phyloP scores from a whole-genome alignment of 805 yeast species.

The Lipomyces starkeyi region DNA sequence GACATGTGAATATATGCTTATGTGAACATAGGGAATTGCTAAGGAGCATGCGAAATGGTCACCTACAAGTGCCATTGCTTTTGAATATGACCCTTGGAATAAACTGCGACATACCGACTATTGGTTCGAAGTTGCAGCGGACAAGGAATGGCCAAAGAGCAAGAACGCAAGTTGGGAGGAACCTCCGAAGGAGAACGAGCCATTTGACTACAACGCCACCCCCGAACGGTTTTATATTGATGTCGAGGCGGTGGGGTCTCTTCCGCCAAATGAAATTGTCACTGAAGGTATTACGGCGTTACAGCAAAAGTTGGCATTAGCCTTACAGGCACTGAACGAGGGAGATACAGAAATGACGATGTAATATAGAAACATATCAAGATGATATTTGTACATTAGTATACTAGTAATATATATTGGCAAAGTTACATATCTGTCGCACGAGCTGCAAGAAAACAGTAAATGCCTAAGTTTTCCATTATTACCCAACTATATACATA shows the following conservation, averaged over 20 bases:
- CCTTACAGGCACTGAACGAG: slow-evolving; percentile 65
- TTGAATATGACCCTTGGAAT: slow-evolving; percentile 99
- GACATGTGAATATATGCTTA: background rate
- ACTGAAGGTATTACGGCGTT: slow-evolving; percentile 81
- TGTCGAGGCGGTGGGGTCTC: slow-evolving; percentile 89
- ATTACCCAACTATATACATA: background rate
- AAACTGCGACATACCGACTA: slow-evolving; percentile 92
- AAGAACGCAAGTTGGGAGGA: slow-evolving; percentile 95
- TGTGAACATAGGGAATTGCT: slow-evolving; percentile 36
- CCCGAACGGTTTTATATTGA: slow-evolving; percentile 85
- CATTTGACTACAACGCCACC: slow-evolving; percentile 81
- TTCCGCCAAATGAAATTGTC: slow-evolving; percentile 89
- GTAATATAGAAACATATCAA: slow-evolving; percentile 10
- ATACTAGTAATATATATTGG: background rate
- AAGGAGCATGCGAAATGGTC: slow-evolving; percentile 97
- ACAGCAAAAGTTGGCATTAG: slow-evolving; percentile 88
- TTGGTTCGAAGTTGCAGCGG: slow-evolving; percentile 93
- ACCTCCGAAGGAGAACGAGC: slow-evolving; percentile 59
- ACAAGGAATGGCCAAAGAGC: slow-evolving; percentile 90
- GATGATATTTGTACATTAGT: background rate
- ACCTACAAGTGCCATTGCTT: slow-evolving; percentile 93
- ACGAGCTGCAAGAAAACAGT: background rate
- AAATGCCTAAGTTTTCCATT: background rate
- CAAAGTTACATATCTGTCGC: background rate
- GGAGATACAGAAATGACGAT: slow-evolving; percentile 35